Evolutionary conservation across 2,329 filamentous ascomycete species (phyloP), one percentile per base, ranked within the genome.

Genomic region (Claviceps sp.): DNA sequence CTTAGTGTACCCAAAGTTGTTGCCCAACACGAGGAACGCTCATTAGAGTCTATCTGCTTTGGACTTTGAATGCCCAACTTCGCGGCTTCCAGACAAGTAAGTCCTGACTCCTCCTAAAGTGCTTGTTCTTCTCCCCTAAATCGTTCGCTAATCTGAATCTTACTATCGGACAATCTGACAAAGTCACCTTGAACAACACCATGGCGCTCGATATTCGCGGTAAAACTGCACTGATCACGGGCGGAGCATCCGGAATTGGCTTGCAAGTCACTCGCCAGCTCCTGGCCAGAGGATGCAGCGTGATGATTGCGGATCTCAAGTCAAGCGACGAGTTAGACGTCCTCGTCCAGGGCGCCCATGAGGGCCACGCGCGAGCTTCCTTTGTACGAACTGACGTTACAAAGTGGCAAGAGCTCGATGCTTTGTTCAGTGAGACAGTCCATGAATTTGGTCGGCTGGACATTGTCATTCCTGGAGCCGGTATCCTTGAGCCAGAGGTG

Each of bases 351-450:
- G 9, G 14, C 16, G 20, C 2, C 22, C 13, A 38, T 2, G 36
- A 40, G 13, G 52, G 62, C 36, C 51, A 50, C 29, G 50, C 58
- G 3, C 56, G 59, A 29, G 64, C 60, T 5, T 52, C 66, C n/a
- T 70, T 68, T 54, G 58, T 64, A 29, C 57, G 61, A 54, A 68
- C 66, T 11, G 66, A 70, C 55, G 68, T 70, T 9, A 61, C 64
- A 4, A 57, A 59, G 11, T 68, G 66, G 66, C 40, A 55, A 5
- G 57, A 64, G 13, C 56, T 69, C 1, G 50, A 58, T 13, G 46
- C 51, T 16, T 56, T 66, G 55, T 66, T 69, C 52, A 52, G 56
- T 9, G 53, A 56, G 9, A 56, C 65, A 1, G 44, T 59, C 46
- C 22, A 50, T 11, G 36, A 52, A 20, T 52, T 52, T 17, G 51